These are phyloP conservation scores for Colletotrichum incanum DNA, from an alignment of 2,329 filamentous ascomycete species.

Conservation along the genomic window DNA sequence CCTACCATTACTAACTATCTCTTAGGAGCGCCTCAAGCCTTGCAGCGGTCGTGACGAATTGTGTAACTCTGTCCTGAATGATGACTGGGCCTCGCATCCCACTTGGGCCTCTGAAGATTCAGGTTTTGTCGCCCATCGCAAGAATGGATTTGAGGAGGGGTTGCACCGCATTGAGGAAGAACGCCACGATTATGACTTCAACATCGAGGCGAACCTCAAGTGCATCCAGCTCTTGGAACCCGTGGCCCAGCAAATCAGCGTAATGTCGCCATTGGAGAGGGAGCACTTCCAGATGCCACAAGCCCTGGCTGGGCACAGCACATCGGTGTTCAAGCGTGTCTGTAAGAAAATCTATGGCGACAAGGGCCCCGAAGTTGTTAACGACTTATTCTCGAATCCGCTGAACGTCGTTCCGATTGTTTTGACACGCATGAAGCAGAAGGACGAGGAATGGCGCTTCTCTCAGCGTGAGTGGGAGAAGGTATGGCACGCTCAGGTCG, in stretches of 20 bases:
- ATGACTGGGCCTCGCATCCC: constrained; percentile 98
- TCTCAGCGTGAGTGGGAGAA: constrained; percentile 99
- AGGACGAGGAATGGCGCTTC: constrained; percentile 97
- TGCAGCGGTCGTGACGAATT: constrained; percentile 97
- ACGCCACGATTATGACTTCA: constrained; percentile 98
- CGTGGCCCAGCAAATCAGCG: constrained; percentile 90
- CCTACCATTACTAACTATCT: constrained; percentile 3
- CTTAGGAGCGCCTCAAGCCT: constrained; percentile 84
- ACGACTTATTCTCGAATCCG: constrained; percentile 87
- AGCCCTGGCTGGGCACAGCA: constrained; percentile 91
- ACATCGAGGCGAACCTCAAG: constrained; percentile 94
- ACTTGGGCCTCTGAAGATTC: constrained; percentile 99
- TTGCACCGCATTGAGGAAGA: constrained; percentile 98
- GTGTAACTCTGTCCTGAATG: constrained; percentile 93
- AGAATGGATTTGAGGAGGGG: constrained; percentile 95
- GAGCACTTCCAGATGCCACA: constrained; percentile 83
- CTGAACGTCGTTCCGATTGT: constrained; percentile 92
- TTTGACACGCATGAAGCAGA: constrained; percentile 91
- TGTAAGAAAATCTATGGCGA: constrained; percentile 99
- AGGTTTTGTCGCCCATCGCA: constrained; percentile 96
- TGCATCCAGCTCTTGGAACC: constrained; percentile 97
- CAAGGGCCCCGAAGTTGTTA: constrained; percentile 86
- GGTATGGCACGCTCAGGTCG: constrained; percentile 96
- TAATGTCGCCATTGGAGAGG: constrained; percentile 82
- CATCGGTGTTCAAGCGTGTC: constrained; percentile 96